Conservation (phyloP, 768 basidiomycete genomes). For the Sporobolomyces pararoseus region DNA sequence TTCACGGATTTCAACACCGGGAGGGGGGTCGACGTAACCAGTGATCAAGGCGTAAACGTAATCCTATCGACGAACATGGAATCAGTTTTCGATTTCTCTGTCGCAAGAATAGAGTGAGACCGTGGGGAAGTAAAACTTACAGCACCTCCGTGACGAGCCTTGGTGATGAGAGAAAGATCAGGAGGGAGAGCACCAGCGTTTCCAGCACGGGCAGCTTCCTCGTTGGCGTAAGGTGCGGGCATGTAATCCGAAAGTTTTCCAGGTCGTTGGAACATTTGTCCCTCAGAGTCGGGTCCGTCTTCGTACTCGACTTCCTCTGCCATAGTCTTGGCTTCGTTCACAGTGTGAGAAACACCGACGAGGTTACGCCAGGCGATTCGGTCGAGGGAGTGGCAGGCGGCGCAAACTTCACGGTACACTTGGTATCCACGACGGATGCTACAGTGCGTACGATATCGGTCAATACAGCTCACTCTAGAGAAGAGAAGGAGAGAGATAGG, state of each 20-base stretch:
- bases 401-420: slow-evolving; percentile 98
- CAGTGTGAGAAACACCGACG: slow-evolving; percentile 95
- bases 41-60: slow-evolving; percentile 96
- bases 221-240: slow-evolving; percentile 91
- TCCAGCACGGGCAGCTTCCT: slow-evolving; percentile 89
- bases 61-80: slow-evolving; percentile 58
- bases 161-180: slow-evolving; percentile 92
- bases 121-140: slow-evolving; percentile 49
- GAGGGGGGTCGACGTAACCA: slow-evolving; percentile 93
- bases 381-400: slow-evolving; percentile 97
- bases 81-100: neutral
- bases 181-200: slow-evolving; percentile 95
- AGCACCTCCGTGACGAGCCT: slow-evolving; percentile 93
- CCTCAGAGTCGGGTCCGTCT: slow-evolving; percentile 88
- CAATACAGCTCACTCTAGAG: neutral
- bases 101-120: neutral
- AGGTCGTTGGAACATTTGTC: slow-evolving; percentile 98
- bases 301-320: slow-evolving; percentile 96
- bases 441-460: neutral
- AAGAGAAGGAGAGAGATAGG: slow-evolving; percentile 7
- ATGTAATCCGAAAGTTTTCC: slow-evolving; percentile 98
- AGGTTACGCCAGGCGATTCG: slow-evolving; percentile 99
- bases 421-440: slow-evolving; percentile 94
- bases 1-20: slow-evolving; percentile 88
- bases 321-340: slow-evolving; percentile 78